A percentile compares a stretch with the other conserved stretches of the same genome.
Conservation (phyloP, 768 basidiomycete genomes). For the Tricholoma sp. region DNA sequence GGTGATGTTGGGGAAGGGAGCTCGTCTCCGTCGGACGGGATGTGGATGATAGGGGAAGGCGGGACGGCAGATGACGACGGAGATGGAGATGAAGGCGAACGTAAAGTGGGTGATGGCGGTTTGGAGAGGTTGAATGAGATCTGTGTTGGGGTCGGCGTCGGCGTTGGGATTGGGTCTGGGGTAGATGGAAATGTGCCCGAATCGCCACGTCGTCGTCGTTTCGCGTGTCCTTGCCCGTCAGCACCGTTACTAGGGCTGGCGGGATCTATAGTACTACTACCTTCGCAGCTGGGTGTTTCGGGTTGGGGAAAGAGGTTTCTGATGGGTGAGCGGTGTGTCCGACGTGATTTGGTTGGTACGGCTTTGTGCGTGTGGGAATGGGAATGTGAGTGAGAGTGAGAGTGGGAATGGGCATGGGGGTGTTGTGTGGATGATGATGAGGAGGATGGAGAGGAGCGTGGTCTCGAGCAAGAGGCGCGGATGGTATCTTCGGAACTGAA, state of each 20-base stretch:
- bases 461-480: constrained; percentile 23
- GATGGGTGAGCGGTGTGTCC: not conserved
- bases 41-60: not conserved
- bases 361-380: not conserved
- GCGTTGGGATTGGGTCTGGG: not conserved
- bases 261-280: not conserved
- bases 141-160: not conserved
- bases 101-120: not conserved
- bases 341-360: not conserved
- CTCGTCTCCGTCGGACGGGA: not conserved
- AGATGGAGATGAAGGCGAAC: too few relatives aligned
- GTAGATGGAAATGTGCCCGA: not conserved
- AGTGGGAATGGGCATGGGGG: not conserved
- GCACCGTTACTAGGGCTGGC: not conserved
- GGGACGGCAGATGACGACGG: not conserved
- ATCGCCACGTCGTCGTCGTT: not conserved
- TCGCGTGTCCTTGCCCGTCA: not conserved
- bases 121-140: not conserved
- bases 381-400: too few relatives aligned
- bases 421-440: not conserved
- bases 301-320: not conserved
- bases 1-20: not conserved
- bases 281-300: not conserved
- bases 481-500: constrained; percentile 36
- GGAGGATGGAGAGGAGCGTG: not conserved